Conservation (phyloP, 176 grass and related monocot species). For the Eragrostis curvula region DNA sequence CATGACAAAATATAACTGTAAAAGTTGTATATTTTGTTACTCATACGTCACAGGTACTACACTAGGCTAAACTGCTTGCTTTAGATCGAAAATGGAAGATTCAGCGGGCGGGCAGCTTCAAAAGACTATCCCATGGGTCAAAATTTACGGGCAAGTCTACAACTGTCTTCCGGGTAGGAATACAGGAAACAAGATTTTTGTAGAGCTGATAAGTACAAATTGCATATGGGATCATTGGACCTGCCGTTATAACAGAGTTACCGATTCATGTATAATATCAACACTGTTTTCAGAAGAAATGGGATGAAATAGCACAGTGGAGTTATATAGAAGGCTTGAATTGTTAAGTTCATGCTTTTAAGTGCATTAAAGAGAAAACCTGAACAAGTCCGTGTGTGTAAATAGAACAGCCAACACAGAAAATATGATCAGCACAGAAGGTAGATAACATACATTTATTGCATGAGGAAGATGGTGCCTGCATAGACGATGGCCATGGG, state of each 20-base stretch:
- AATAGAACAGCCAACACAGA: not conserved
- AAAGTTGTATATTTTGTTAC: constrained; percentile 14
- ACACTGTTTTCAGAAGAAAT: constrained; percentile 24
- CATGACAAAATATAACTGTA: constrained; percentile 25
- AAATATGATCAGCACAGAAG: constrained; percentile 31
- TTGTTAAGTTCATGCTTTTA: constrained; percentile 13
- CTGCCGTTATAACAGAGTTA: not conserved
- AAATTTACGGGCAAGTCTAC: not conserved
- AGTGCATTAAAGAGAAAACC: constrained; percentile 3
- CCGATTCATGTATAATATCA: not conserved
- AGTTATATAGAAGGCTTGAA: constrained; percentile 4
- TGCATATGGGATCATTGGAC: not conserved
- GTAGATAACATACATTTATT: constrained; percentile 75
- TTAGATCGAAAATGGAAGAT: not conserved
- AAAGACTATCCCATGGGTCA: not conserved
- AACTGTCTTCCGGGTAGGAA: not conserved
- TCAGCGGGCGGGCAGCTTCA: not conserved
- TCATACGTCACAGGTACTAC: constrained; percentile 33
- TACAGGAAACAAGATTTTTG: not conserved
- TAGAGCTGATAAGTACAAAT: not conserved
- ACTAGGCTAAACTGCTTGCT: constrained; percentile 25
- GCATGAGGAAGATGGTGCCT: constrained; percentile 74
- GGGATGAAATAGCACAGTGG: not conserved
- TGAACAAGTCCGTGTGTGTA: not conserved
- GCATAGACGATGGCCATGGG: constrained; percentile 82